Percentiles rank a stretch among this genome's conserved stretches.
Evolutionary conservation across 2,329 filamentous ascomycete species (phyloP).

Genomic region (Ceratocystis diversiconidia): DNA sequence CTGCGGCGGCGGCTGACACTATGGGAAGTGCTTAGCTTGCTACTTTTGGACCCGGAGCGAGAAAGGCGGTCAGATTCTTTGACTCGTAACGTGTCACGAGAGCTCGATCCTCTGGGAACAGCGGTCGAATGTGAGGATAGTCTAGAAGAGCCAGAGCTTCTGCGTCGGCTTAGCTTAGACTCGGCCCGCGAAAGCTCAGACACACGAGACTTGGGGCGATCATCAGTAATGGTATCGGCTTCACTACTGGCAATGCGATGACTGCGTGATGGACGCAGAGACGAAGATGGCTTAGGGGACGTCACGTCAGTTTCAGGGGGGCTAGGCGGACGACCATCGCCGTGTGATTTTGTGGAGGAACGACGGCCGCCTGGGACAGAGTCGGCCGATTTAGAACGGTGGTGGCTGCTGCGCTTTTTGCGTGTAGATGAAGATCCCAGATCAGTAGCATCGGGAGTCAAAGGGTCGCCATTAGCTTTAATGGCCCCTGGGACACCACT

Average conservation of each 20-base stretch:
- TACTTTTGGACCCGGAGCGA: constrained; percentile 22
- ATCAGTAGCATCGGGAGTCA: constrained; percentile 61
- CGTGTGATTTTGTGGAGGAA: constrained; percentile 26
- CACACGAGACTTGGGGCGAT: constrained; percentile 32
- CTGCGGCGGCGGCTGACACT: constrained; percentile 15
- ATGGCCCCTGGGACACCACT: constrained; percentile 3
- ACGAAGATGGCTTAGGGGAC: constrained; percentile 20
- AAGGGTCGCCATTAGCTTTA: constrained; percentile 29
- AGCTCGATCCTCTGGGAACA: constrained; percentile 22
- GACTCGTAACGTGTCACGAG: constrained; percentile 20
- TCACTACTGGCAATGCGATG: constrained; percentile 13
- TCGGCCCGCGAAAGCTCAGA: constrained; percentile 32
- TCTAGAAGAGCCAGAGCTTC: constrained; percentile 38
- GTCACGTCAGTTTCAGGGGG: constrained; percentile 50
- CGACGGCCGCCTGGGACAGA: constrained; percentile 27
- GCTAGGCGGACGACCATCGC: constrained; percentile 41
- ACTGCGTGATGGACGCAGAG: constrained; percentile 13
- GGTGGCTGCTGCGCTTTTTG: constrained; percentile 16
- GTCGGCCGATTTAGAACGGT: constrained; percentile 35
- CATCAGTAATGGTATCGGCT: constrained; percentile 17
- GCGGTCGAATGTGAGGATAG: constrained; percentile 45
- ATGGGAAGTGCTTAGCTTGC: constrained; percentile 20
- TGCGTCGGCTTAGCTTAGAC: constrained; percentile 27
- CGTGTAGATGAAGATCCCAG: constrained; percentile 30
- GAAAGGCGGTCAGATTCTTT: constrained; percentile 19